Conservation (phyloP, 257 asterid genomes). For the Solanum infundibuliforme region DNA sequence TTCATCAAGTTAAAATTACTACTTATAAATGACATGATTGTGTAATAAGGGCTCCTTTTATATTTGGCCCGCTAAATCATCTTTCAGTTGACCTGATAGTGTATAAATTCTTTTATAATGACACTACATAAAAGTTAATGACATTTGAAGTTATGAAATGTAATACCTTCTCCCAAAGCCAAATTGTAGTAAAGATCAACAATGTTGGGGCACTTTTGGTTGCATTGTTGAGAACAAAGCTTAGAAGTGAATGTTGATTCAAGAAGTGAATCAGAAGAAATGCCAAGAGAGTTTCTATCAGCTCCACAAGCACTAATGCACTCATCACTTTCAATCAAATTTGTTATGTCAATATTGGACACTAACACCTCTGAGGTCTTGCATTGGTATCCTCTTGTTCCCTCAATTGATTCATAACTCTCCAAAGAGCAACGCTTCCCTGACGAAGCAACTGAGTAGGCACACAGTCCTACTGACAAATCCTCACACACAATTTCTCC, state of each 20-base stretch:
- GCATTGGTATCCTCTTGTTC: slow-evolving; percentile 3
- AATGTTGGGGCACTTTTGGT: slow-evolving; percentile 23
- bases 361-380: slow-evolving; percentile 15
- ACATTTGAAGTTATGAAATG: not conserved
- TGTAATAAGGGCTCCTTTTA: too few relatives aligned
- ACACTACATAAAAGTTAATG: not conserved
- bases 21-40: not conserved
- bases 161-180: slow-evolving; percentile 25
- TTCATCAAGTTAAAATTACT: not conserved
- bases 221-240: slow-evolving; percentile 19
- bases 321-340: slow-evolving; percentile 11
- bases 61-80: not conserved
- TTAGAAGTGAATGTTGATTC: slow-evolving; percentile 3
- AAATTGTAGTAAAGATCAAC: slow-evolving; percentile 25
- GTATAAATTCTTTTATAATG: not conserved
- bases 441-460: slow-evolving; percentile 18
- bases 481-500: slow-evolving; percentile 25
- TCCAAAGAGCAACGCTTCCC: slow-evolving; percentile 28
- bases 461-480: slow-evolving; percentile 6
- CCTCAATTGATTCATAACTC: slow-evolving; percentile 6
- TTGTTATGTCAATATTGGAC: not conserved
- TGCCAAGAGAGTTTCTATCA: slow-evolving; percentile 15
- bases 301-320: slow-evolving; percentile 21
- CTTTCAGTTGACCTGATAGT: not conserved
- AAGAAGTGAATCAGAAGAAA: slow-evolving; percentile 18